A percentile compares a stretch with the other conserved stretches of the same genome.
These are phyloP conservation scores for Halophytophthora batemanensis DNA, from an alignment of 352 stramenopile genomes.

Conservation along the genomic window DNA sequence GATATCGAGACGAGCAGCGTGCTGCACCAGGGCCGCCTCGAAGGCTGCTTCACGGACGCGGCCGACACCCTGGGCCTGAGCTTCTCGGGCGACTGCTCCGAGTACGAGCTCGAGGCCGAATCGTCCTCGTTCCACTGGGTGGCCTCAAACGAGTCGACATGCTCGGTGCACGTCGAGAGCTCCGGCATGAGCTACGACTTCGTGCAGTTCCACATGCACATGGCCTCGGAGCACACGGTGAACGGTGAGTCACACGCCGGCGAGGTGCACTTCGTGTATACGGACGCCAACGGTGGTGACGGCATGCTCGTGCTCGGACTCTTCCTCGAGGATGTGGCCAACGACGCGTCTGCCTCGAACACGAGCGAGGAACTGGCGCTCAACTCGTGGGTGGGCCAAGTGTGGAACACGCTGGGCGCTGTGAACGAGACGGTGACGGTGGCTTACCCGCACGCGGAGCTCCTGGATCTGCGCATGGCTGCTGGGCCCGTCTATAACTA, in stretches of 20 bases:
- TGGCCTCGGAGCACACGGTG: slow-evolving; percentile 32
- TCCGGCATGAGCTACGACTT: slow-evolving; percentile 39
- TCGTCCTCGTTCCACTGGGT: slow-evolving; percentile 51
- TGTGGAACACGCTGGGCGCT: slow-evolving; percentile 14
- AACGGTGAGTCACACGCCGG: slow-evolving; percentile 22
- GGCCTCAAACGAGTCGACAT: slow-evolving; percentile 17
- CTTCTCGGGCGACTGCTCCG: slow-evolving; percentile 35
- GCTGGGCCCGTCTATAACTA: slow-evolving; percentile 46
- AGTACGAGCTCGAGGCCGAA: slow-evolving; percentile 43
- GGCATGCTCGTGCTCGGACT: slow-evolving; percentile 24
- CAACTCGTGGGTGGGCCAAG: slow-evolving; percentile 14
- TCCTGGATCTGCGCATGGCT: slow-evolving; percentile 1
- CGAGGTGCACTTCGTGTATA: slow-evolving; percentile 38
- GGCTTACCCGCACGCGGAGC: slow-evolving; percentile 3
- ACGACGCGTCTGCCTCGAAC: not conserved
- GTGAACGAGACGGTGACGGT: slow-evolving; percentile 6
- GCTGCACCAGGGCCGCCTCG: slow-evolving; percentile 5
- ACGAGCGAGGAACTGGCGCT: not conserved
- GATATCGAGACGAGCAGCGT: slow-evolving; percentile 13
- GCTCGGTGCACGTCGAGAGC: slow-evolving; percentile 15
- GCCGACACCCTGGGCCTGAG: slow-evolving; percentile 30
- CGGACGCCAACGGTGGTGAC: slow-evolving; percentile 5
- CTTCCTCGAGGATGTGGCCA: not conserved
- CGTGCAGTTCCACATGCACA: slow-evolving; percentile 41
- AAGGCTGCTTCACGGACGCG: slow-evolving; percentile 14